Percentiles rank a stretch among this genome's conserved stretches.
These are phyloP conservation scores for Avena insularis DNA, from an alignment of 176 grass and related monocot genomes.

Conservation along the genomic window DNA sequence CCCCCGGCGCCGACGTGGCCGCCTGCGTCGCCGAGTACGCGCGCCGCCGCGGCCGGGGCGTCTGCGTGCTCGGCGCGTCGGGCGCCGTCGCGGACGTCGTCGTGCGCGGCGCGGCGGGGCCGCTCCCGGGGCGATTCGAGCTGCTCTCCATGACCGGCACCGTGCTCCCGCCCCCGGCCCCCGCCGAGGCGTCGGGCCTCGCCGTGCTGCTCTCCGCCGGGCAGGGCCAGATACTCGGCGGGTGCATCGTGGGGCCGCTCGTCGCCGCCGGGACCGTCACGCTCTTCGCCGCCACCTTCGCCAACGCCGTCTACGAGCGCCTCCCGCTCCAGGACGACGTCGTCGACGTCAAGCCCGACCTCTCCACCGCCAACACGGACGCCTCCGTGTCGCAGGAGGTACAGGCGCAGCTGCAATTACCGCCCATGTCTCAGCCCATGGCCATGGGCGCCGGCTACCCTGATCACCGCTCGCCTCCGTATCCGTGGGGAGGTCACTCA, in stretches of 20 bases:
- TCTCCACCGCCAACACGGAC: constrained; percentile 26
- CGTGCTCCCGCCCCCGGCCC: constrained; percentile 60
- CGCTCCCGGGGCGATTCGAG: constrained; percentile 44
- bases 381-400: constrained; percentile 27
- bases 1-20: constrained; percentile 49
- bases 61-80: constrained; percentile 61
- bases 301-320: constrained; percentile 71
- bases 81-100: constrained; percentile 57
- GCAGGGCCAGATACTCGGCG: constrained; percentile 59
- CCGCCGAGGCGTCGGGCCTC: constrained; percentile 50
- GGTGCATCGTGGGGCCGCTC: constrained; percentile 54
- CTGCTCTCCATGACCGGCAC: constrained; percentile 55
- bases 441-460: constrained; percentile 36
- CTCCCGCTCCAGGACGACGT: constrained; percentile 53
- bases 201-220: constrained; percentile 52
- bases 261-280: constrained; percentile 49
- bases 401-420: constrained; percentile 22
- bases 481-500: constrained; percentile 53
- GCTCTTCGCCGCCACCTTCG: constrained; percentile 58
- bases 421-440: constrained; percentile 1
- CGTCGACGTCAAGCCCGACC: constrained; percentile 55
- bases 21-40: constrained; percentile 74
- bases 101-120: constrained; percentile 43
- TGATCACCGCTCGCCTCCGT: constrained; percentile 52
- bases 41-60: constrained; percentile 57